Conservation (phyloP, 306 rosid genomes). For the Inga leiocalycina region DNA sequence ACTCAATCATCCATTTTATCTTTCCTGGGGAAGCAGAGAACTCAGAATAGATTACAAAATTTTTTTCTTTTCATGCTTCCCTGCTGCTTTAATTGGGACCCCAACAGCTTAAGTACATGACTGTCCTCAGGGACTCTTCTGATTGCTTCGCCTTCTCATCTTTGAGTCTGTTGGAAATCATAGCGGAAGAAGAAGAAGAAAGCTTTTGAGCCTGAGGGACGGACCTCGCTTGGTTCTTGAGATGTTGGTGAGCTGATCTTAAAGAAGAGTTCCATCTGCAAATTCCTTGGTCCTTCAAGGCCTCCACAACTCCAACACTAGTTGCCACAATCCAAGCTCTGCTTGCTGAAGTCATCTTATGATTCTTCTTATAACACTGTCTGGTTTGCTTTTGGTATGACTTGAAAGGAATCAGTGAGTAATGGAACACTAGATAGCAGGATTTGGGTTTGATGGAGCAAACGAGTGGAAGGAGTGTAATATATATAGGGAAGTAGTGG, state of each 20-base stretch:
- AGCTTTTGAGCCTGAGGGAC: constrained; percentile 28
- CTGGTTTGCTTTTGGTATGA: neutral
- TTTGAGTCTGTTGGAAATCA: neutral
- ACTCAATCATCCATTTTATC: neutral
- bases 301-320: constrained; percentile 39
- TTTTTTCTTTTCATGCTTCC: neutral
- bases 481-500: neutral
- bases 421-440: neutral
- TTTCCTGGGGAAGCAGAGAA: neutral
- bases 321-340: constrained; percentile 41
- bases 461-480: neutral
- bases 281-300: constrained; percentile 54
- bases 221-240: constrained; percentile 34
- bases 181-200: constrained; percentile 22
- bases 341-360: constrained; percentile 30
- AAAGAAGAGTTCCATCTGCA: constrained; percentile 52
- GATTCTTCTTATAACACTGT: neutral
- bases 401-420: neutral
- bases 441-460: neutral
- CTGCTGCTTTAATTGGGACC: constrained; percentile 27
- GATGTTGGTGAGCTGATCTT: constrained; percentile 43
- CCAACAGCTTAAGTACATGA: constrained; percentile 69
- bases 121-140: constrained; percentile 59
- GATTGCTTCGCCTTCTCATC: constrained; percentile 42
- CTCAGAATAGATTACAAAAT: neutral